phyloP scores from a whole-genome alignment of 2,329 filamentous ascomycete genomes.

The Dendryphion nanum region DNA sequence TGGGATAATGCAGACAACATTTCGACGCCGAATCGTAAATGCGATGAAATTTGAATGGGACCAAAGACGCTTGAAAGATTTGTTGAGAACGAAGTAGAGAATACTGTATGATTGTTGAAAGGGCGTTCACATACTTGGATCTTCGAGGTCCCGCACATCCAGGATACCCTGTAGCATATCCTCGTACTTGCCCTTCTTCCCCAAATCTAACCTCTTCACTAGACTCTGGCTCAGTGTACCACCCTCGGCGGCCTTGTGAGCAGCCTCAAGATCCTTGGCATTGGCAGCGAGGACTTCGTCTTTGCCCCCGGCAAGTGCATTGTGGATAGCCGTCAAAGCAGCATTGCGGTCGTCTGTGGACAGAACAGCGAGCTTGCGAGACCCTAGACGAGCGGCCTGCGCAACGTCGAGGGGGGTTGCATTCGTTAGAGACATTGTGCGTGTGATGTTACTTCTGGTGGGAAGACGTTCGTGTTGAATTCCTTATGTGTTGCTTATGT shows the following conservation, averaged over 20 bases:
- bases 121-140: slow-evolving; percentile 69
- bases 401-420: slow-evolving; percentile 77
- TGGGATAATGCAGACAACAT: no score
- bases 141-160: slow-evolving; percentile 78
- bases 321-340: slow-evolving; percentile 79
- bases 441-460: slow-evolving; percentile 17
- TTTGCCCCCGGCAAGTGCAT: slow-evolving; percentile 67
- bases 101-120: neutral
- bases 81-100: neutral
- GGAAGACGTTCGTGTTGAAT: neutral
- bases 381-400: slow-evolving; percentile 73
- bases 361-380: slow-evolving; percentile 78
- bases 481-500: no score
- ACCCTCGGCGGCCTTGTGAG: slow-evolving; percentile 68
- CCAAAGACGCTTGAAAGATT: neutral
- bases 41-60: no score
- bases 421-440: slow-evolving; percentile 81
- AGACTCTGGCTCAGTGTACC: slow-evolving; percentile 79
- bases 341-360: slow-evolving; percentile 74
- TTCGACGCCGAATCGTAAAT: no score
- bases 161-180: slow-evolving; percentile 96
- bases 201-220: slow-evolving; percentile 83
- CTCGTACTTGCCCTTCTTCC: slow-evolving; percentile 86
- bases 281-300: slow-evolving; percentile 84
- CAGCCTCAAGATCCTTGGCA: slow-evolving; percentile 73